Base-by-base conservation (phyloP, 1,284 basidiomycete species). In the Wolfiporia cocos region DNA sequence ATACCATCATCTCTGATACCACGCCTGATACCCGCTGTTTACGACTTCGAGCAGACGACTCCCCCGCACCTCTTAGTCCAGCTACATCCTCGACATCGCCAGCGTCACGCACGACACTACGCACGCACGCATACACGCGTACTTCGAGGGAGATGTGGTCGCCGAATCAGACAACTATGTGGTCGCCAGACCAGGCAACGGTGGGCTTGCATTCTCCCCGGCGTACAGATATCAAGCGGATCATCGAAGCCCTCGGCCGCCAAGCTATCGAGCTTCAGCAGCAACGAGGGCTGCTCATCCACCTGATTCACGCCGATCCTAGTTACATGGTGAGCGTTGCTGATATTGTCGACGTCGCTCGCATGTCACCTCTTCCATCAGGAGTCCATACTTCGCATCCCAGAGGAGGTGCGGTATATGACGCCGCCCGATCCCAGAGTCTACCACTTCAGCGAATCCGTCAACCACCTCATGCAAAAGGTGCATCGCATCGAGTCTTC, bases 171-270 rank as follows among this genome's bases (percentile, higher is more conserved):
- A n/a, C n/a, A n/a, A n/a, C n/a, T n/a, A n/a, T n/a, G n/a, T n/a
- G n/a, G n/a, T n/a, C n/a, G n/a, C n/a, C n/a, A n/a, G n/a, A n/a
- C n/a, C n/a, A n/a, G n/a, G n/a, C n/a, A n/a, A n/a, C n/a, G n/a
- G n/a, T 26, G 23, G 29, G 23, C 26, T 18, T 34, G 4, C n/a
- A 15, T 6, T 17, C 3, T n/a, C 37, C 41, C 12, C 48, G 43
- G 23, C 41, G 44, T 15, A 26, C 29, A 4, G 44, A 49, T 9
- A 46, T 49, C 41, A 49, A 49, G 34, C 34, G 20, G 17, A 45
- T 46, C 24, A 49, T 49, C 30, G 36, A 43, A 6, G 48, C 42
- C 11, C 44, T 49, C 14, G 39, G 41, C 21, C 48, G 48, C 11
- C 44, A 44, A 26, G 42, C 44, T 11, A 31, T 46, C 14, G 44